Conservation (phyloP, 2,329 filamentous ascomycete genomes). For the Diaporthe ilicicola region DNA sequence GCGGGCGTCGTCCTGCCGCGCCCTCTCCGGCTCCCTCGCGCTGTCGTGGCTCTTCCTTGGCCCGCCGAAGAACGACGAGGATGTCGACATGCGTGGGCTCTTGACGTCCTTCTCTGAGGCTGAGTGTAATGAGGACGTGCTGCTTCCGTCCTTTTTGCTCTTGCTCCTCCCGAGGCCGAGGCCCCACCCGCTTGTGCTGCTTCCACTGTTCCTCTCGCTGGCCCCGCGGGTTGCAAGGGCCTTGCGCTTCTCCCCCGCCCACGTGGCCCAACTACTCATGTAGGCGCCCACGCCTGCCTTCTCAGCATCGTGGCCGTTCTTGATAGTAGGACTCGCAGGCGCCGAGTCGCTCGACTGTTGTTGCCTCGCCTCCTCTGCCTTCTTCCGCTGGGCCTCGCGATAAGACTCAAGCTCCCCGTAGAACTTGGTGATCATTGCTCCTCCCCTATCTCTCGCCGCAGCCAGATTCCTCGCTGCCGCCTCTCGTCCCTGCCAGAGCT, state of each 20-base stretch:
- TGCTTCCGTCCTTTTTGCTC: conserved; percentile 35
- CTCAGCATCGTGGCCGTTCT: conserved; percentile 44
- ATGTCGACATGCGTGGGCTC: conserved; percentile 37
- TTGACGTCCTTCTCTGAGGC: conserved; percentile 33
- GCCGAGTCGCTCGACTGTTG: conserved; percentile 43
- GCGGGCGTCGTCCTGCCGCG: conserved; percentile 32
- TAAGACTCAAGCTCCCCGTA: conserved; percentile 90
- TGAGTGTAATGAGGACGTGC: conserved; percentile 30
- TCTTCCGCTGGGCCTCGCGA: conserved; percentile 75
- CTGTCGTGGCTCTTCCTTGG: conserved; percentile 27
- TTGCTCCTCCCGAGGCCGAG: conserved; percentile 43
- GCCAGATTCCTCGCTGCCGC: conserved; percentile 89
- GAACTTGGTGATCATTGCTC: conserved; percentile 84
- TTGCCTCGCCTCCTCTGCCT: conserved; percentile 60
- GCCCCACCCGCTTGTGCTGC: conserved; percentile 42
- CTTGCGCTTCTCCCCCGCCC: conserved; percentile 81
- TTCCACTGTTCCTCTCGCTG: conserved; percentile 27
- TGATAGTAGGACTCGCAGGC: conserved; percentile 55
- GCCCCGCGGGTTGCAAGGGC: conserved; percentile 50
- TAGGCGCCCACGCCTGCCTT: conserved; percentile 62
- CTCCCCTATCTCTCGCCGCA: conserved; percentile 87
- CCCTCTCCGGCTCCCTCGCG: conserved; percentile 1
- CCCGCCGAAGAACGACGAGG: conserved; percentile 30
- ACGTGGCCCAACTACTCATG: conserved; percentile 73
- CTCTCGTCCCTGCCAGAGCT: conserved; percentile 83